Base-by-base conservation (phyloP, 352 stramenopile genomes). In the Phytopythium mirpurense region DNA sequence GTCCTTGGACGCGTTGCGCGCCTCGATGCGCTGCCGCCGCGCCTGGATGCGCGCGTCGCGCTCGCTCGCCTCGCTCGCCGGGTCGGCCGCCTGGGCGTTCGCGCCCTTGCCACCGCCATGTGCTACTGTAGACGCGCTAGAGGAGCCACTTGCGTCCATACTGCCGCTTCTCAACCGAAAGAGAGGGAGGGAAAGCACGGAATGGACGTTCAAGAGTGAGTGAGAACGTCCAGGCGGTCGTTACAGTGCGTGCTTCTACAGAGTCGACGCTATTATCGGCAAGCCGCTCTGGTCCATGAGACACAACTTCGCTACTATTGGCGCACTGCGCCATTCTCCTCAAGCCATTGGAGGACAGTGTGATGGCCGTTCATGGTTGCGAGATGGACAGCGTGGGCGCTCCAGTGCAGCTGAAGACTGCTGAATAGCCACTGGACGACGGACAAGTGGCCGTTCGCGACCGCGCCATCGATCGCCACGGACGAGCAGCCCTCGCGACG, bases 1-100 rank as follows among this genome's bases (percentile, higher is more conserved):
- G 53, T 89, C 77, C 40, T 89, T 91, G 48, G 70, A 88, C 40
- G 79, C 81, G 54, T 87, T 94, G 35, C 80, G 79, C 24, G 68
- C 59, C n/a, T 90, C 79, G 58, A 92, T 90, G 24, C 83, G 83
- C 56, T 82, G 66, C 11, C 79, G 72, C 14, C 83, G 74, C 53
- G 72, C 73, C 34, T 76, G 67, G 45, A 94, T 68, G 47, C 83
- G 81, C 15, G 68, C 65, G 14, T 91, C 78, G 24, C 76, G 73
- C 49, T 90, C 81, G 36, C 67, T 81, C 36, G 50, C 57, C 9
- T 73, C 65, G 7, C 58, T 45, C 3, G 34, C 57, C n/a, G 62
- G 58, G 51, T 73, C 65, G 3, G 21, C 32, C 18, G 44, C 27
- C 7, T 50, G 43, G n/a, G n/a, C n/a, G 4, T 24, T 3, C 43